These are phyloP conservation scores for Physcomitrium patens DNA, from an alignment of 225 moss, liverwort and hornwort species.

Conservation along the genomic window DNA sequence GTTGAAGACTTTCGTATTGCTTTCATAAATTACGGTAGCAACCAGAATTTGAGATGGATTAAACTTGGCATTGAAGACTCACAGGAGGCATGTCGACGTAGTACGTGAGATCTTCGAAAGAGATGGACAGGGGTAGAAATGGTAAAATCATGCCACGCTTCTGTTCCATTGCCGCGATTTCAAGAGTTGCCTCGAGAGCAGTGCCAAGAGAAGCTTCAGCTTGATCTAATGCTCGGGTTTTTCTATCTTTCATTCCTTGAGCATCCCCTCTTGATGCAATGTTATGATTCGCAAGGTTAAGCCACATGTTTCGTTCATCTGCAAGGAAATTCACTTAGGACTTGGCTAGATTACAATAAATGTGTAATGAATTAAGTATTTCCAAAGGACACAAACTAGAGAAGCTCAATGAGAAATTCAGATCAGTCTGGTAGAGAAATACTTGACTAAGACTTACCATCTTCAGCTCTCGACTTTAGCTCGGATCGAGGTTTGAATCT, in stretches of 20 bases:
- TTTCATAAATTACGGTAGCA: no score
- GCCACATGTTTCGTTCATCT: slow-evolving; percentile 34
- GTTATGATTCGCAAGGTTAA: slow-evolving; percentile 26
- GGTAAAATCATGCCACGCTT: slow-evolving; percentile 70
- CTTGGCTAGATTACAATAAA: not conserved
- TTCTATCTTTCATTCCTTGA: slow-evolving; percentile 29
- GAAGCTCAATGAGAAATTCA: not conserved
- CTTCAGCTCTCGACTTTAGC: slow-evolving; percentile 24
- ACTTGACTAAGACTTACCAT: slow-evolving; percentile 14
- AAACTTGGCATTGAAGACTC: slow-evolving; percentile 4
- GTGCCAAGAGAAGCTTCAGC: slow-evolving; percentile 41
- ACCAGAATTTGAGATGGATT: not conserved
- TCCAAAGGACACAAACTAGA: not conserved
- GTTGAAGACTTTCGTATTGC: no score
- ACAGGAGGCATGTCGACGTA: slow-evolving; percentile 58
- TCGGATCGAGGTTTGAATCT: slow-evolving; percentile 20
- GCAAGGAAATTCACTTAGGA: not conserved
- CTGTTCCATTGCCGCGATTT: slow-evolving; percentile 40
- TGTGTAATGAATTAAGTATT: not conserved
- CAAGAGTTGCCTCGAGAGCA: slow-evolving; percentile 42
- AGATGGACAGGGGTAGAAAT: slow-evolving; percentile 58
- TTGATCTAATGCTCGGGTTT: slow-evolving; percentile 25
- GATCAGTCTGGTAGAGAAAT: not conserved
- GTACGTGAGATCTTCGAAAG: slow-evolving; percentile 60
- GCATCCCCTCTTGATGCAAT: no score